Evolutionary conservation across 305 asterid genomes (phyloP), one percentile per base, ranked within the genome.

Genomic region (Fraxinus greggii): DNA sequence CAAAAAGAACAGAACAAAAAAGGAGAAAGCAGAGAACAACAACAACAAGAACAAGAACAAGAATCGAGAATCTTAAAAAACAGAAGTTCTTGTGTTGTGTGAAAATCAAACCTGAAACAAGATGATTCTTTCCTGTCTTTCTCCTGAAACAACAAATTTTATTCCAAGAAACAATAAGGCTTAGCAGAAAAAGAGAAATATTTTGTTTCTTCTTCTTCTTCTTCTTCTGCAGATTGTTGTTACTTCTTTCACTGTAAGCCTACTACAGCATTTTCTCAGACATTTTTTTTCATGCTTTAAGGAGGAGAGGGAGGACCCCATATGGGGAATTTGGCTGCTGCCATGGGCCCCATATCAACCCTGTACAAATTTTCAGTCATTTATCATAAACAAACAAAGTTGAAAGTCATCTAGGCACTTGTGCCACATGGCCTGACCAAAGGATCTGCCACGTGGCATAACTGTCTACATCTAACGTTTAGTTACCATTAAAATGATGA

Each of bases 371-470:
- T 81, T 32, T 85, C 84, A 85, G 84, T 86, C 87, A 83, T 81
- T 86, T 36, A 80, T 77, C 67, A 78, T 79, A 85, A 85, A 82
- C 10, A 51, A 76, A 75, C 86, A 69, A 79, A 79, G 83, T 32
- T 79, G 19, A 28, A 80, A 84, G 85, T 35, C 85, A 79, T 54
- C 83, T 83, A 19, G 0, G 81, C 83, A 61, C 85, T 72, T 40
- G 80, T 84, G 19, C 88, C 87, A 87, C 86, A 86, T 83, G 87
- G 87, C 84, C 75, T 78, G 83, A 78, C 89, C 79, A 56, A 78
- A 9, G 77, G 72, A 75, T 63, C 38, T 75, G 26, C 33, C 85
- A 88, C 86, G 88, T 88, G 89, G 84, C 84, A 21, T 61, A 86
- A 84, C 85, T 75, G 84, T 59, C 80, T 67, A 67, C 54, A 8